Conservation (phyloP, 805 yeast species). For the Tetrapisispora nanseiensis region DNA sequence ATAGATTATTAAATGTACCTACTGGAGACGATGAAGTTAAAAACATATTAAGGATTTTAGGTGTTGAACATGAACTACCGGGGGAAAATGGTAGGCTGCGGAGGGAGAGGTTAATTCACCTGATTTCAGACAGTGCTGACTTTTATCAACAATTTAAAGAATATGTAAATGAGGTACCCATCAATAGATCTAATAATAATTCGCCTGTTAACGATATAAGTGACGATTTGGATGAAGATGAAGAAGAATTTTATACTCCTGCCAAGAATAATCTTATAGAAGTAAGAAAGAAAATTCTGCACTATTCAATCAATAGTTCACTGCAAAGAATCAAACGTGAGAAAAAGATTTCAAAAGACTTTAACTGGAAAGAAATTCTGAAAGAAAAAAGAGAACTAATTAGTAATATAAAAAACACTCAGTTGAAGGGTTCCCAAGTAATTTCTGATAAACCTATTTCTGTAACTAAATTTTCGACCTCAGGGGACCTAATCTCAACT, state of each 20-base stretch:
- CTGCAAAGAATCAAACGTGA: slow-evolving; percentile 33
- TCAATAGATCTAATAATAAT: neutral
- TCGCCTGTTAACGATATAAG: too few relatives aligned
- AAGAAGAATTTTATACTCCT: slow-evolving; percentile 81
- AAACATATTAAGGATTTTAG: slow-evolving; percentile 35
- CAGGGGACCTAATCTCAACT: slow-evolving; percentile 36
- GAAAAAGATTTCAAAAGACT: slow-evolving; percentile 18
- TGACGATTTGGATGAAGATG: slow-evolving; percentile 37
- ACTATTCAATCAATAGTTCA: slow-evolving; percentile 41
- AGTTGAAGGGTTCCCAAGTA: slow-evolving; percentile 58
- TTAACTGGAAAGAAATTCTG: slow-evolving; percentile 36
- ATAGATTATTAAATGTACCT: slow-evolving; percentile 37
- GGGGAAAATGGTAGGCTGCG: slow-evolving; percentile 56
- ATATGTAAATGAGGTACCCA: neutral
- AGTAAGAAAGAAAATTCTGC: slow-evolving; percentile 44
- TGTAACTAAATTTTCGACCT: slow-evolving; percentile 37
- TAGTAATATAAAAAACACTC: slow-evolving; percentile 28
- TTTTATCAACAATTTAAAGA: slow-evolving; percentile 12
- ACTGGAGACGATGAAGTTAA: slow-evolving; percentile 59
- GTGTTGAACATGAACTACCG: slow-evolving; percentile 46
- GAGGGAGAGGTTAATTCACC: slow-evolving; percentile 45
- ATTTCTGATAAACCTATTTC: slow-evolving; percentile 65
- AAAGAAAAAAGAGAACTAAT: slow-evolving; percentile 38
- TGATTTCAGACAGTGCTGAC: slow-evolving; percentile 31
- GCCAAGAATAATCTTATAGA: slow-evolving; percentile 47